These are phyloP conservation scores for Letharia columbiana DNA, from an alignment of 495 filamentous ascomycete species.

Conservation along the genomic window DNA sequence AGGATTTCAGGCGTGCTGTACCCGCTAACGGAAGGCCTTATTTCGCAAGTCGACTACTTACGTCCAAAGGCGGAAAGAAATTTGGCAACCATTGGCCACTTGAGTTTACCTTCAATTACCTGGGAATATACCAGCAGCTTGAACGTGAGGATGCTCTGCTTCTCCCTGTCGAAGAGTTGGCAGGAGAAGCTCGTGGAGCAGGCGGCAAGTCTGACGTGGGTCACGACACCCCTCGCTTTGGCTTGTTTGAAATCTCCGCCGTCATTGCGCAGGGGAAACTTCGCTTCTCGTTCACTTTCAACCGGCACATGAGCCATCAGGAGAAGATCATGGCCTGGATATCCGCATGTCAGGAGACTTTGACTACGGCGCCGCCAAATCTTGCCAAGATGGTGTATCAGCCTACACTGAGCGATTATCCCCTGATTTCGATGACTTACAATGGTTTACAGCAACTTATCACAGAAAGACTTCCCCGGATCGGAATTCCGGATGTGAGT, in stretches of 20 bases:
- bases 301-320: constrained; percentile 50
- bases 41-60: constrained; percentile 43
- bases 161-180: constrained; percentile 46
- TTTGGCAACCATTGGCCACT: constrained; percentile 48
- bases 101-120: constrained; percentile 65
- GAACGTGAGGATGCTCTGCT: constrained; percentile 54
- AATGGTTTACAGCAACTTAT: constrained; percentile 38
- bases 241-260: constrained; percentile 56
- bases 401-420: constrained; percentile 53
- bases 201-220: constrained; percentile 51
- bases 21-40: constrained; percentile 43
- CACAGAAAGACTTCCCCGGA: constrained; percentile 34
- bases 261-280: constrained; percentile 51
- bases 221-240: constrained; percentile 48
- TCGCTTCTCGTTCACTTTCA: constrained; percentile 57
- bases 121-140: constrained; percentile 54
- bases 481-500: constrained; percentile 39
- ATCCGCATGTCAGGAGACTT: constrained; percentile 45
- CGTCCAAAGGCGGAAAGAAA: constrained; percentile 35
- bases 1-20: constrained; percentile 38
- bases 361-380: constrained; percentile 42
- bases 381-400: constrained; percentile 42
- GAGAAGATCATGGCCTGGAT: constrained; percentile 51
- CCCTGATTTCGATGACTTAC: constrained; percentile 54
- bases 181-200: constrained; percentile 38